phyloP scores from a whole-genome alignment of 345 rosid species.

The Arabis alpina region DNA sequence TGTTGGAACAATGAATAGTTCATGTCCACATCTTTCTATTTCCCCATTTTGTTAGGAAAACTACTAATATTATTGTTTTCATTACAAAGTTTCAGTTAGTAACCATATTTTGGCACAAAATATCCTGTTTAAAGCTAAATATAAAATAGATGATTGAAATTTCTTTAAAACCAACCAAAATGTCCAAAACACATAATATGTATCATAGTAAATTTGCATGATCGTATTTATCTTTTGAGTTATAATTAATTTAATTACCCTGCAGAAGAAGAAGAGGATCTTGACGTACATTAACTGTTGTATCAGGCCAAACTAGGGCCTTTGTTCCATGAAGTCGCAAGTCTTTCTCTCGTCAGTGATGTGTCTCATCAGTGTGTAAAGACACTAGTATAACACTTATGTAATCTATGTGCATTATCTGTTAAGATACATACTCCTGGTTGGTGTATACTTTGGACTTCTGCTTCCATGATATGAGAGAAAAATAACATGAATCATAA shows the following conservation, averaged over 20 bases:
- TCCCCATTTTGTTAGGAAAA: too few species aligned
- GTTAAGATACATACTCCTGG: constrained; percentile 11
- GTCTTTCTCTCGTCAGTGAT: constrained; percentile 6
- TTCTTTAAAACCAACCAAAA: too few species aligned
- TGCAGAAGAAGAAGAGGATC: constrained; percentile 85
- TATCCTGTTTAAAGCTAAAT: too few species aligned
- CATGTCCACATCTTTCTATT: too few species aligned
- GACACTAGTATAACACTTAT: constrained; percentile 16
- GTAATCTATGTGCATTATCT: constrained; percentile 25
- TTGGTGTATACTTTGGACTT: constrained; percentile 11
- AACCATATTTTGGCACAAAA: too few species aligned
- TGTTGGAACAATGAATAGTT: too few species aligned
- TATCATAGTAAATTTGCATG: too few species aligned
- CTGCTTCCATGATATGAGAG: constrained; percentile 2
- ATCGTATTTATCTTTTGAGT: too few species aligned
- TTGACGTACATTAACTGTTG: constrained; percentile 86
- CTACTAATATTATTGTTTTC: too few species aligned
- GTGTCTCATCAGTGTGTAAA: constrained; percentile 16
- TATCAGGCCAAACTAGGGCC: constrained; percentile 53
- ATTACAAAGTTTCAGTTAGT: too few species aligned
- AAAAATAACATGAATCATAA: constrained; percentile 16
- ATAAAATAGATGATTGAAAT: too few species aligned
- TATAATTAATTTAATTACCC: constrained; percentile 15
- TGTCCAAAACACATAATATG: too few species aligned
- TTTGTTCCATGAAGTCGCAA: constrained; percentile 40